A percentile compares a stretch with the other conserved stretches of the same genome.
These are phyloP conservation scores for Sedum album DNA, from an alignment of 164 flowering plant genomes.

Conservation along the genomic window DNA sequence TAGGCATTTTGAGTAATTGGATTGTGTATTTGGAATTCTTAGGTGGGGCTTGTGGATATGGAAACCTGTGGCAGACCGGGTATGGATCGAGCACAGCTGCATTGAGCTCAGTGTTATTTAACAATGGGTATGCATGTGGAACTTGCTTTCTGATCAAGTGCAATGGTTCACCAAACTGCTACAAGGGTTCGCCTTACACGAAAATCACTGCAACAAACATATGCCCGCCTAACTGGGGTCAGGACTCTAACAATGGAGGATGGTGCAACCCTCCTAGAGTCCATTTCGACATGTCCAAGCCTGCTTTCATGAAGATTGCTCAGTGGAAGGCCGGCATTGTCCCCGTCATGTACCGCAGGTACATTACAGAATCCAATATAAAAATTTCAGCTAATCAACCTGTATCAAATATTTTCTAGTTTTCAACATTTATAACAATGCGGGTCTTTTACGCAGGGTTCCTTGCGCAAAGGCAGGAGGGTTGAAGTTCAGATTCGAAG, in stretches of 20 bases:
- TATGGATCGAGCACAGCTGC: conserved; percentile 79
- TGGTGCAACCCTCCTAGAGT: conserved; percentile 90
- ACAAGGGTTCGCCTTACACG: conserved; percentile 21
- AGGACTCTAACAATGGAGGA: conserved; percentile 64
- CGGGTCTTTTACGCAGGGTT: conserved; percentile 39
- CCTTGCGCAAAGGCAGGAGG: conserved; percentile 59
- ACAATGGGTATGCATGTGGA: conserved; percentile 74
- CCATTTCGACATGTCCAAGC: conserved; percentile 88
- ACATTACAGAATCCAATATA: background rate
- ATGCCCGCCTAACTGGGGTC: conserved; percentile 74
- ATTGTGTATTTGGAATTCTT: conserved; percentile 5
- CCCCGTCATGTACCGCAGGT: conserved; percentile 69
- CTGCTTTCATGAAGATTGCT: conserved; percentile 73
- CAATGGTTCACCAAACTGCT: conserved; percentile 33
- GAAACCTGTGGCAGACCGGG: conserved; percentile 54
- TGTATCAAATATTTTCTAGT: too few relatives aligned
- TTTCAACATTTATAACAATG: background rate
- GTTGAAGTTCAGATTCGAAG: conserved; percentile 52
- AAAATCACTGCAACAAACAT: conserved; percentile 81
- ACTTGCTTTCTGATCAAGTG: conserved; percentile 65
- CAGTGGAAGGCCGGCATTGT: conserved; percentile 47
- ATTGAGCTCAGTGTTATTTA: conserved; percentile 64
- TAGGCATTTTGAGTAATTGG: background rate
- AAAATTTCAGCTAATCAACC: too few relatives aligned
- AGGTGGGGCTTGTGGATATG: conserved; percentile 99